Evolutionary conservation across 176 grass and related monocot genomes (phyloP).

Genomic region (Leersia perrieri): DNA sequence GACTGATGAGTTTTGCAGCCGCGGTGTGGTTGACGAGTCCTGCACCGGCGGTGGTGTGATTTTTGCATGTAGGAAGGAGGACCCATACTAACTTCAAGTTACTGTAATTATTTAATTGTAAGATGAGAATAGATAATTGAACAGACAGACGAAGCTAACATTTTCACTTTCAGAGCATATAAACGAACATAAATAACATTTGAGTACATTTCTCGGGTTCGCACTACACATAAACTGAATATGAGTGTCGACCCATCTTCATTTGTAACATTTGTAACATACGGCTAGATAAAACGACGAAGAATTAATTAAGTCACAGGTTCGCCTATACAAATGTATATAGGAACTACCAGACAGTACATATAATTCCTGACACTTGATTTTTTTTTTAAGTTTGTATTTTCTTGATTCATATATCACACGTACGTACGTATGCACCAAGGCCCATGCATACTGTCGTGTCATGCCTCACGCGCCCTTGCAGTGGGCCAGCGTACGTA

Average conservation of each 20-base stretch:
- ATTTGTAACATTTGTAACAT: background rate
- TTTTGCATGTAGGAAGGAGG: no score
- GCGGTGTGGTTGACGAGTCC: background rate
- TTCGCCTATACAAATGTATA: background rate
- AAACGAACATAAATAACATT: conserved; percentile 17
- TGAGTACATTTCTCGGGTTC: conserved; percentile 14
- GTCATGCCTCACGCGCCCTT: no score
- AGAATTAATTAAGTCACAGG: background rate
- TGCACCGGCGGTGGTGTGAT: background rate
- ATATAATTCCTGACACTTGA: background rate
- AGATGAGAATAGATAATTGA: background rate
- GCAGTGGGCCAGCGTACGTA: no score
- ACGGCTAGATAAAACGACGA: background rate
- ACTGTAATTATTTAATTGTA: no score
- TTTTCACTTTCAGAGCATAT: conserved; percentile 10
- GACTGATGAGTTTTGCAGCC: background rate
- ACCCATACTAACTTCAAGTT: no score
- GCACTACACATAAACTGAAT: background rate
- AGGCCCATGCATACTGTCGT: background rate
- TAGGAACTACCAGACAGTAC: background rate
- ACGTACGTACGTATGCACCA: background rate
- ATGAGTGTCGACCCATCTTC: conserved; percentile 1
- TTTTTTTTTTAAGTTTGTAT: background rate
- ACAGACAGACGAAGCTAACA: background rate
- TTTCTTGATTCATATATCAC: background rate